Conservation (phyloP, 202 grass and related monocot species). For the Setaria viridis region DNA sequence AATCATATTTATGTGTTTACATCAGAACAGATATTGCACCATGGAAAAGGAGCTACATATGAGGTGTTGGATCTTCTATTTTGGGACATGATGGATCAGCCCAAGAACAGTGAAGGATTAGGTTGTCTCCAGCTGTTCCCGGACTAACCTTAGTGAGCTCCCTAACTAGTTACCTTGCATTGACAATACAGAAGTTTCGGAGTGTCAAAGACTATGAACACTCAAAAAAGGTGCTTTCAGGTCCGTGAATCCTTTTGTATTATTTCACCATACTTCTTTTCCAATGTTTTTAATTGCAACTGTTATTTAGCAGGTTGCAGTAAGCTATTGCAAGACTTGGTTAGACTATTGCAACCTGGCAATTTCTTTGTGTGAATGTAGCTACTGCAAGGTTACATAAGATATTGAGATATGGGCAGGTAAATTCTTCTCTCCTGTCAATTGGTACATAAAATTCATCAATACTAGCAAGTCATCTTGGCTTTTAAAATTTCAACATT, state of each 20-base stretch:
- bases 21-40: slow-evolving; percentile 67
- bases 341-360: neutral
- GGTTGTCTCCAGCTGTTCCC: slow-evolving; percentile 34
- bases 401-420: neutral
- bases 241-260: neutral
- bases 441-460: neutral
- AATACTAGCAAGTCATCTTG: neutral
- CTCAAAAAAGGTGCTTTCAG: neutral
- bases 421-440: neutral
- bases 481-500: neutral
- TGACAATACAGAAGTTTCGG: neutral
- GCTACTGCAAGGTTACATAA: neutral
- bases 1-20: slow-evolving; percentile 66
- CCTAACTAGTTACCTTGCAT: neutral
- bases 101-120: slow-evolving; percentile 27
- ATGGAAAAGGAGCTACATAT: slow-evolving; percentile 66
- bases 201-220: neutral
- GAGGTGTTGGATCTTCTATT: slow-evolving; percentile 56
- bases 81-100: slow-evolving; percentile 61
- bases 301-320: slow-evolving; percentile 4
- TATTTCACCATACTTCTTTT: neutral
- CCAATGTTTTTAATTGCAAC: neutral
- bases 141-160: slow-evolving; percentile 11
- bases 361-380: neutral
- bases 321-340: neutral